Base-by-base conservation (phyloP, 768 basidiomycete species). In the Hygrocybe coccinea region DNA sequence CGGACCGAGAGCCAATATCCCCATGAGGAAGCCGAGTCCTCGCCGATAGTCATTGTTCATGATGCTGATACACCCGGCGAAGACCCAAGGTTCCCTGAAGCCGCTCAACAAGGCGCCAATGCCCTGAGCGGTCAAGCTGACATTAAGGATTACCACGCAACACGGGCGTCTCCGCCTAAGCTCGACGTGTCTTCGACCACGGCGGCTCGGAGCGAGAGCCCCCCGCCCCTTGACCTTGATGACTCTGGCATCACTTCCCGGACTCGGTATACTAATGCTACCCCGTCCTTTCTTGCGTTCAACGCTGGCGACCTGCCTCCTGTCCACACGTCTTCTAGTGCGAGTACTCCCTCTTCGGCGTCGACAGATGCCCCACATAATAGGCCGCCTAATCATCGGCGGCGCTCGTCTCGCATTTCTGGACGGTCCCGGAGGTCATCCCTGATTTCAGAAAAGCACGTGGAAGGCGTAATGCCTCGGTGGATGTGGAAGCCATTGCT, bases 401-500 rank as follows among this genome's bases (percentile, higher is more conserved):
- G n/a, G 52, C 24, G 33, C 14, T 25, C 35, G 35, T 25, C 46
- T 19, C 50, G 51, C 10, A 12, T 45, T 7, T 57, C 54, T 17
- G 44, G 48, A 1, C 62, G 21, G 12, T 59, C 64, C 1, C 61
- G 70, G 6, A 67, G 75, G 9, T 35, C 62, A 3, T 77, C 81
- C 3, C 80, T 81, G 1, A 60, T 77, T 4, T 74, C 76, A 59
- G 77, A 80, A 58, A 67, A 73, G 58, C 48, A 46, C 24, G 62
- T 80, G 21, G 78, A 75, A 38, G 67, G 75, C 44, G 53, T 65
- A 9, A 67, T 86, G 14, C 86, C 86, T 9, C 69, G 77, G 44
- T 79, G 76, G 75, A 60, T 87, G 37, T 74, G 78, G 45, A 75
- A 73, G 33, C 86, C 89, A 1, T 48, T 87, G n/a, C 71, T 74